Base-by-base conservation (phyloP, 768 basidiomycete species). In the Phlebiopsis gigantea region DNA sequence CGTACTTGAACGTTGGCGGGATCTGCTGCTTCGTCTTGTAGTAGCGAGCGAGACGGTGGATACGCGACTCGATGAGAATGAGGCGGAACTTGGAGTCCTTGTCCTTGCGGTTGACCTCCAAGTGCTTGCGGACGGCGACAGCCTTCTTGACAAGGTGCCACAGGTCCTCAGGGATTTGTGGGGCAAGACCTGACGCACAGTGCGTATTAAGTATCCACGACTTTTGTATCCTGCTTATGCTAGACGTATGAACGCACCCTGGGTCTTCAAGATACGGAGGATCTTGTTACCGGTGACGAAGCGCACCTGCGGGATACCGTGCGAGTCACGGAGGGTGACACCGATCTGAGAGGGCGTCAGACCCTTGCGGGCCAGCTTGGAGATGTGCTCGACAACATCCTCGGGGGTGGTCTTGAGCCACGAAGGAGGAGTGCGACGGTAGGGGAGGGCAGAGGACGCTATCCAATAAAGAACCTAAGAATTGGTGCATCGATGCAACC, bases 141-240 rank as follows among this genome's bases (percentile, higher is more conserved):
- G 96, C 96, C 87, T 98, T 99, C 87, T 98, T 98, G 85, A 98
- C 88, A 75, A 97, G 87, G 84, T 93, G 88, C 89, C 93, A 97
- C 61, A 98, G 89, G 83, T 97, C 96, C 85, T 99, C 96, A 66
- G 96, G 96, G 79, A 98, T 91, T 76, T 86, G 82, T 69, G 96
- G 94, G 73, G 87, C 94, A 78, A 98, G 90, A 77, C 92, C 94
- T 96, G 77, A 73, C 1, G n/a, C 10, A n/a, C n/a, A 21, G 21
- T 1, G 21, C 5, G 21, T 41, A 5, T 45, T 53, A 4, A 39
- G 10, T 19, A 54, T 19, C 45, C 10, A 47, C 19, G 26, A 26
- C 15, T 29, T 7, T 21, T 29, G 21, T 28, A 9, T 10, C 8
- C n/a, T 28, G 28, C 46, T 24, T n/a, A 49, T 24, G 41, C 15